phyloP scores from a whole-genome alignment of 768 basidiomycete genomes.

The Coprinellus aureogranulatus region DNA sequence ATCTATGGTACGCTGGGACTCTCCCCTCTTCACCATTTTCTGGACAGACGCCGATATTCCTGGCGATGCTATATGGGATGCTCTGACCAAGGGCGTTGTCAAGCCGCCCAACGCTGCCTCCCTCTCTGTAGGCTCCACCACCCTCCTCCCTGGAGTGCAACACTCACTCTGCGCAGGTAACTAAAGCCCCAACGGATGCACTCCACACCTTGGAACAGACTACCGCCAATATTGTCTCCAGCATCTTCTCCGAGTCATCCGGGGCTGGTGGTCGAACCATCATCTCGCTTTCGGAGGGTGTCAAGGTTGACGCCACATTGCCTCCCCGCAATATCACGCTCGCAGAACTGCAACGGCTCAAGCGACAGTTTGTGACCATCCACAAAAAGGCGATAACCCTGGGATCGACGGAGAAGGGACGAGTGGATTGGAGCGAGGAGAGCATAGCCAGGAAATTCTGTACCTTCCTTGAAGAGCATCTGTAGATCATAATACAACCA shows the following conservation, averaged over 20 bases:
- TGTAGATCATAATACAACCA: conserved; percentile 30
- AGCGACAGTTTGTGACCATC: conserved; percentile 86
- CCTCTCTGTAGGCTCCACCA: conserved; percentile 45
- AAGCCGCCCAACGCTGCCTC: conserved; percentile 89
- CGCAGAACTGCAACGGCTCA: conserved; percentile 83
- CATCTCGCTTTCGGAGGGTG: conserved; percentile 39
- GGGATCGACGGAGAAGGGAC: conserved; percentile 74
- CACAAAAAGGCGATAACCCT: conserved; percentile 89
- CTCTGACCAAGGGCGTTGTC: conserved; percentile 72
- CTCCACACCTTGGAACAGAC: conserved; percentile 83
- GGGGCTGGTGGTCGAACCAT: conserved; percentile 54
- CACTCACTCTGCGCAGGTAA: conserved; percentile 43
- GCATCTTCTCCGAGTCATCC: conserved; percentile 64
- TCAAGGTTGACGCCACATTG: conserved; percentile 53
- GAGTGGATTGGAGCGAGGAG: conserved; percentile 74
- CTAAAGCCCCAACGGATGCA: conserved; percentile 85
- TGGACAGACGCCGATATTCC: conserved; percentile 72
- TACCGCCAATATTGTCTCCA: conserved; percentile 64
- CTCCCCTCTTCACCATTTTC: conserved; percentile 83
- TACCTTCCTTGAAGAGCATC: conserved; percentile 67
- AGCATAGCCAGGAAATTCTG: conserved; percentile 70
- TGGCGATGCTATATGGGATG: conserved; percentile 72
- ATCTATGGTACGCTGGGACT: conserved; percentile 98
- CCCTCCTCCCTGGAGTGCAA: too few species aligned
- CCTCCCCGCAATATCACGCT: conserved; percentile 74